A percentile compares a stretch with the other conserved stretches of the same genome.
Evolutionary conservation across 306 rosid genomes (phyloP).

Genomic region (Mucuna pruriens): DNA sequence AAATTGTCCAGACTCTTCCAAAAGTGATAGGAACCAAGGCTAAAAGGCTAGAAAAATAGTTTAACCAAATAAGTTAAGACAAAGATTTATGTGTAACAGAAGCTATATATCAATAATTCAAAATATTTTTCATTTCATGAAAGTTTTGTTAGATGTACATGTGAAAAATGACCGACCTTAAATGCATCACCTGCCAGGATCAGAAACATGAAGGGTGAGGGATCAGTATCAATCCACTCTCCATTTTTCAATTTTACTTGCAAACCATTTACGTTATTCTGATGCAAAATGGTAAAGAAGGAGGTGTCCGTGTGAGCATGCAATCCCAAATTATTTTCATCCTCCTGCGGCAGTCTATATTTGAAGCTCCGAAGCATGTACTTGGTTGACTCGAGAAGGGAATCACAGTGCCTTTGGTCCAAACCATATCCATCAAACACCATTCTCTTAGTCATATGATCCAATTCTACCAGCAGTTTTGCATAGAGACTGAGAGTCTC

Average conservation of each 20-base stretch:
- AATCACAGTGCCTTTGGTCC: constrained; percentile 38
- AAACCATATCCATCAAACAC: constrained; percentile 42
- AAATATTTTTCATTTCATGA: neutral
- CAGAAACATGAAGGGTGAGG: constrained; percentile 41
- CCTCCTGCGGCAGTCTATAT: constrained; percentile 31
- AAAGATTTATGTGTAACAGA: too few relatives aligned
- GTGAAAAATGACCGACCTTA: constrained; percentile 30
- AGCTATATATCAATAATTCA: too few relatives aligned
- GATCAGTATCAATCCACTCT: constrained; percentile 42
- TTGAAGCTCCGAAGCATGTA: constrained; percentile 45
- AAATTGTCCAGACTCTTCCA: too few relatives aligned
- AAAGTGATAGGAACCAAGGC: neutral
- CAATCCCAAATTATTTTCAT: constrained; percentile 38
- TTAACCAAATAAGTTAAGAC: too few relatives aligned
- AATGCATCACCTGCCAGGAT: constrained; percentile 47
- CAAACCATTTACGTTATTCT: constrained; percentile 41
- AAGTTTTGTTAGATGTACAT: neutral
- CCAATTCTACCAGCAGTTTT: constrained; percentile 44
- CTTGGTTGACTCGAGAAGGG: constrained; percentile 34
- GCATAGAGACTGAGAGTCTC: constrained; percentile 36
- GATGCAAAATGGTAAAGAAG: constrained; percentile 47
- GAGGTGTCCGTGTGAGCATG: constrained; percentile 41
- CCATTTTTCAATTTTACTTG: constrained; percentile 43
- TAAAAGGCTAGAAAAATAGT: neutral
- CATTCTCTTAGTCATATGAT: constrained; percentile 33